Conservation (phyloP, 2,329 filamentous ascomycete species). For the Colletotrichum viniferum region DNA sequence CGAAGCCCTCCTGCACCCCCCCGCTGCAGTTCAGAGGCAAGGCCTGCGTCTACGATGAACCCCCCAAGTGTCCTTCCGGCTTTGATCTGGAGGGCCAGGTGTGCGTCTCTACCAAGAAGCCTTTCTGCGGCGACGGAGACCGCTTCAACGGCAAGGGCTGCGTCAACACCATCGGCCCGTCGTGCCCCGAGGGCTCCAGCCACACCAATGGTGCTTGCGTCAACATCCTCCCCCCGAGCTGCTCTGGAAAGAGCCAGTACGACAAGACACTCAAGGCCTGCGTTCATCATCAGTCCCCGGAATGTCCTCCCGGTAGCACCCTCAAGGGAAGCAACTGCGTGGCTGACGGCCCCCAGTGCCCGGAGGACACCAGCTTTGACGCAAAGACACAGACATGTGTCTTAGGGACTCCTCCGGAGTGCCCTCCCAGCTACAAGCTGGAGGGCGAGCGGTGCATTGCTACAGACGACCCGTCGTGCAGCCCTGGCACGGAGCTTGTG, state of each 20-base stretch:
- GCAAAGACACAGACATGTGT: not conserved
- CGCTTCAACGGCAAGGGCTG: not conserved
- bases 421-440: not conserved
- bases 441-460: not conserved
- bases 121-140: not conserved
- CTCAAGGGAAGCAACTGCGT: not conserved
- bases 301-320: not conserved
- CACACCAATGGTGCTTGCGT: not conserved
- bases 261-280: not conserved
- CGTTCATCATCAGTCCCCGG: not conserved
- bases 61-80: not conserved
- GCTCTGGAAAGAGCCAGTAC: not conserved
- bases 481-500: not conserved
- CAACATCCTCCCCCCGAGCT: not conserved
- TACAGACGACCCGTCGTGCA: fast-evolving
- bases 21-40: not conserved
- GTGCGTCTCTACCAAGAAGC: not conserved
- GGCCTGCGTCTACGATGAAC: not conserved
- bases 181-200: not conserved
- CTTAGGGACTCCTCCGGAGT: fast-evolving
- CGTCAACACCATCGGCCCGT: not conserved
- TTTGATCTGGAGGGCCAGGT: not conserved
- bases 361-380: not conserved
- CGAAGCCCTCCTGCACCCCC: not conserved
- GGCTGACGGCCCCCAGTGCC: fast-evolving